phyloP scores from a whole-genome alignment of 495 filamentous ascomycete genomes.

The Cairneyella variabilis region DNA sequence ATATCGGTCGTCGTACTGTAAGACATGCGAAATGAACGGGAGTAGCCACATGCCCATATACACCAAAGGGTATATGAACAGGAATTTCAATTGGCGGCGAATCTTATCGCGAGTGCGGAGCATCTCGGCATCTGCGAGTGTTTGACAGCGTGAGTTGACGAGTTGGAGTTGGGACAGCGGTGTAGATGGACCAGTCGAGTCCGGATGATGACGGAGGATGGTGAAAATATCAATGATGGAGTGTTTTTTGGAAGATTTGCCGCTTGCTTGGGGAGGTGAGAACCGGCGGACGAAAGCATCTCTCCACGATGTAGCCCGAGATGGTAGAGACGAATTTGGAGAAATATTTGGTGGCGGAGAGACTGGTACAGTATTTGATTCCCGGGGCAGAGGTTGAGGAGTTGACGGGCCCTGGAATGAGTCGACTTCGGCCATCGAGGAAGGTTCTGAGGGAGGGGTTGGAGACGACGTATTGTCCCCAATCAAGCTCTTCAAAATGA shows the following conservation, averaged over 20 bases:
- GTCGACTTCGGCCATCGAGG: constrained; percentile 9
- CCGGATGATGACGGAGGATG: constrained; percentile 10
- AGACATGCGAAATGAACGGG: constrained; percentile 61
- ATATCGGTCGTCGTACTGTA: constrained; percentile 53
- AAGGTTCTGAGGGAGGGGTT: constrained; percentile 13
- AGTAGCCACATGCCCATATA: constrained; percentile 71
- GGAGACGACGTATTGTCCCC: constrained; percentile 18
- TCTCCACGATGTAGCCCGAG: constrained; percentile 15
- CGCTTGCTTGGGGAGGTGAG: constrained; percentile 6
- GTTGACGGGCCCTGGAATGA: constrained; percentile 17
- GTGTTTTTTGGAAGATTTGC: constrained; percentile 1
- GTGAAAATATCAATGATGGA: constrained; percentile 20
- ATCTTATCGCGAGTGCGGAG: constrained; percentile 48
- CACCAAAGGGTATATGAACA: constrained; percentile 68
- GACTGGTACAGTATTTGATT: background rate
- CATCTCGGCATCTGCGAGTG: constrained; percentile 26
- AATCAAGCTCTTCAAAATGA: constrained; percentile 28
- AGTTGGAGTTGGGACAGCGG: constrained; percentile 17
- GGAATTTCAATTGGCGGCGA: constrained; percentile 59
- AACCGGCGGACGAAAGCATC: constrained; percentile 14
- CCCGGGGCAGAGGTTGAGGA: constrained; percentile 1
- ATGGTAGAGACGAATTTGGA: background rate
- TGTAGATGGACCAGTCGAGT: background rate
- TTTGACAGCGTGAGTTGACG: constrained; percentile 23
- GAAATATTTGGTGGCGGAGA: background rate